These are phyloP conservation scores for Metschnikowia drakensbergensis DNA, from an alignment of 805 yeast species.

Conservation along the genomic window DNA sequence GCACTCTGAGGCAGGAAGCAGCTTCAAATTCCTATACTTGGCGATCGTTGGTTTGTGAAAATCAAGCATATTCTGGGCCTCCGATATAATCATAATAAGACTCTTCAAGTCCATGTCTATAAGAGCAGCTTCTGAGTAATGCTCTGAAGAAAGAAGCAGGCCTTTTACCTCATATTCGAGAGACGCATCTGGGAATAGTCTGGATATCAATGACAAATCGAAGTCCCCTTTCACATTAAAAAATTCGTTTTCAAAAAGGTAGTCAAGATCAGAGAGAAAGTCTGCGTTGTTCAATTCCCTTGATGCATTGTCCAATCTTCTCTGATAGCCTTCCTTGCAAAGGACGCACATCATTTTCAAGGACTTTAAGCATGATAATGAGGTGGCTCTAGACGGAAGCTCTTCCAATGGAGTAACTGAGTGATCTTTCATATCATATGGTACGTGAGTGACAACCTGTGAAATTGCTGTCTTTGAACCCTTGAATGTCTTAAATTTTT, in stretches of 20 bases:
- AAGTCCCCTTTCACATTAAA: constrained; percentile 21
- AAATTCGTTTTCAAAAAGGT: constrained; percentile 19
- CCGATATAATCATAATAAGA: constrained; percentile 24
- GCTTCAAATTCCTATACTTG: constrained; percentile 11
- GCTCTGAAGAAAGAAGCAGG: constrained; percentile 5
- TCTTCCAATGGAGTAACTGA: constrained; percentile 28
- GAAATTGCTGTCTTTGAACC: constrained; percentile 26
- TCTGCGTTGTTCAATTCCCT: constrained; percentile 18
- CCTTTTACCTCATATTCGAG: constrained; percentile 8
- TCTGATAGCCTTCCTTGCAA: constrained; percentile 37
- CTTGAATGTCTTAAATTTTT: constrained; percentile 27
- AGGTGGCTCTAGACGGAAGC: constrained; percentile 25
- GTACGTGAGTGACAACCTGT: constrained; percentile 34
- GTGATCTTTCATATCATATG: constrained; percentile 40
- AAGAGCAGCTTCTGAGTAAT: constrained; percentile 27
- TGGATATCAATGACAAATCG: constrained; percentile 22
- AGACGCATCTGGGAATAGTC: constrained; percentile 5
- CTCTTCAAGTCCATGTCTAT: constrained; percentile 39
- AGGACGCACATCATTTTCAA: constrained; percentile 25
- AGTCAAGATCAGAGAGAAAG: constrained; percentile 21
- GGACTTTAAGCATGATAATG: constrained; percentile 24
- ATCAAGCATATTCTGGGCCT: constrained; percentile 27
- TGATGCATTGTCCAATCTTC: constrained; percentile 29
- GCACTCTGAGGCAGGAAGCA: constrained; percentile 9
- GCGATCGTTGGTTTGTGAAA: constrained; percentile 19